Base-by-base conservation (phyloP, 192 early-diverging fungal species). In the Coemansia brasiliensis region DNA sequence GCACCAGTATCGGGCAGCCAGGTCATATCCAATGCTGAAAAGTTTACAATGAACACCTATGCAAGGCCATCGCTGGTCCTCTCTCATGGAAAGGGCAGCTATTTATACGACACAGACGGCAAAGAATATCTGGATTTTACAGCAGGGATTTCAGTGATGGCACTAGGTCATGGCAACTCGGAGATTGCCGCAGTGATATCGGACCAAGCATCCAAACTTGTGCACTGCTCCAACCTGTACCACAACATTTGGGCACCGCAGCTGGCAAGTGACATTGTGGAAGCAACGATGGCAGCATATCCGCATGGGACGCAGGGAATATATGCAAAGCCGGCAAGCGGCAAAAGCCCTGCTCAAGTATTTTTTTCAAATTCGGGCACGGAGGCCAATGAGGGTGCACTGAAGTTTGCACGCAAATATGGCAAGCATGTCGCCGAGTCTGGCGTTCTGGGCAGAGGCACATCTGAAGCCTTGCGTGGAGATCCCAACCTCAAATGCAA, bases 321-420 rank as follows among this genome's bases (percentile, higher is more conserved):
- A 29, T 73, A 80, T 42, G 71, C 67, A 55, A 57, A 68, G 63
- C 8, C 38, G 7, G 39, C 58, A 18, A 32, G 37, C 39, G 57
- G 55, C 10, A 38, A 39, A 20, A 29, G 59, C 43, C 78, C 62
- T 5, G 83, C 83, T 17, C 92, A 92, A 60, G 88, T 95, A 40
- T 99, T 99, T 65, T 93, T 97, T 54, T 82, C 92, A 22, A 99
- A 99, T 80, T 94, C 92, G 22, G 96, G 96, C 54, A 97, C 96
- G 0, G 96, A 99, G 69, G 95, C 96, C 21, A 99, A 99, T 69
- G 95, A 99, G 72, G 96, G 94, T 29, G 92, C 95, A 1, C 63
- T 99, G 25, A 99, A 99, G 80, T 99, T 97, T 83, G 93, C 90
- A 13, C 83, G 92, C 51, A 97, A 96, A 71, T 89, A 88, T 69